phyloP scores from a whole-genome alignment of 257 asterid species.

The Solanum appendiculatum region DNA sequence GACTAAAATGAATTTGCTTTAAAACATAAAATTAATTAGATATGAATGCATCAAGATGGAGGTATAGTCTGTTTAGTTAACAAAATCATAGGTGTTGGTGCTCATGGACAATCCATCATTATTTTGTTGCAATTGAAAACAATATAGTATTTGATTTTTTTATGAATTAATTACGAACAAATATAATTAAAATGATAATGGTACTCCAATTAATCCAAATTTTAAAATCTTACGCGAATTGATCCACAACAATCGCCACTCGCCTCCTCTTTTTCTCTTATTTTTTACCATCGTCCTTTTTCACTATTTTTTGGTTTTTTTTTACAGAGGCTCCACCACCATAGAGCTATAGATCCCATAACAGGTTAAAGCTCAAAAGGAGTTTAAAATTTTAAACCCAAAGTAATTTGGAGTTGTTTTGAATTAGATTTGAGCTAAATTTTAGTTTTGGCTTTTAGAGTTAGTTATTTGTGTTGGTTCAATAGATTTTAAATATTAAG shows the following conservation, averaged over 20 bases:
- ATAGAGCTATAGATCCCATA: background rate
- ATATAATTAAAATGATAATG: no score
- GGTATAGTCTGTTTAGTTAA: no score
- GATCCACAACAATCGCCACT: background rate
- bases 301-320: accelerated
- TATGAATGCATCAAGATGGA: background rate
- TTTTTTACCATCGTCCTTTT: background rate
- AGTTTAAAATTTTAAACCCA: no score
- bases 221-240: no score
- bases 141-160: background rate
- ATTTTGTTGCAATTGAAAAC: background rate
- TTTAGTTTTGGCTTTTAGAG: background rate
- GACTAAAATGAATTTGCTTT: background rate
- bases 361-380: background rate
- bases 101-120: background rate
- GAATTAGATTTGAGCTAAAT: background rate
- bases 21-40: background rate
- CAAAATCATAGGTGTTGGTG: background rate
- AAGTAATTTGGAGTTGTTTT: background rate
- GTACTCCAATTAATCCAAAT: no score
- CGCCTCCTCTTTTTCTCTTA: background rate
- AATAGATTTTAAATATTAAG: background rate
- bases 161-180: no score
- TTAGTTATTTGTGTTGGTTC: background rate
- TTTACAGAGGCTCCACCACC: background rate